A percentile compares a stretch with the other conserved stretches of the same genome.
Conservation (phyloP, 75 land plant genomes). For the Picea glauca region DNA sequence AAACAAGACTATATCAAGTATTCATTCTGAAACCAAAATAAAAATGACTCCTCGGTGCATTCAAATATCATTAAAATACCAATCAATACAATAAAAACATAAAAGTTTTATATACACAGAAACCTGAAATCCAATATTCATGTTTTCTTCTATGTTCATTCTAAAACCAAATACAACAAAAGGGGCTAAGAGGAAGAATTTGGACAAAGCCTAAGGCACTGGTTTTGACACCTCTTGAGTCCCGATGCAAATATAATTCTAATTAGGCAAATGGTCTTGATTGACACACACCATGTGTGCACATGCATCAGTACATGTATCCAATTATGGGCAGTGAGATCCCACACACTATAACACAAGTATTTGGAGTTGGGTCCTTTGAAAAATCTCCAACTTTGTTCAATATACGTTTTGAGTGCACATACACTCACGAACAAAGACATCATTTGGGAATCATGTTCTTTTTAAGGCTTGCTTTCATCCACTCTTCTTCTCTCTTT, state of each 20-base stretch:
- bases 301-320: slow-evolving; percentile 33
- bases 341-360: slow-evolving; percentile 92
- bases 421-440: slow-evolving; percentile 82
- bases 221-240: slow-evolving; percentile 24
- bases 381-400: slow-evolving; percentile 86
- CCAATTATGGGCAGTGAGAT: slow-evolving; percentile 63
- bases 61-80: too few species aligned
- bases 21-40: too few species aligned
- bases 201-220: slow-evolving; percentile 32
- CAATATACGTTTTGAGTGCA: slow-evolving; percentile 89
- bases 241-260: too few species aligned
- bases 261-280: too few species aligned
- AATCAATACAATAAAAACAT: too few species aligned
- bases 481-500: slow-evolving; percentile 27
- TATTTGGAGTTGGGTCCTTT: slow-evolving; percentile 77
- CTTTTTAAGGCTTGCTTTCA: slow-evolving; percentile 35
- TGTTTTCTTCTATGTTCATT: too few species aligned
- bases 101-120: too few species aligned
- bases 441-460: slow-evolving; percentile 41
- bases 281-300: slow-evolving; percentile 23
- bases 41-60: too few species aligned
- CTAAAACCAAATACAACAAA: too few species aligned
- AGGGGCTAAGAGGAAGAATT: too few species aligned
- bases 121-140: too few species aligned
- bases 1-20: too few species aligned